A percentile compares a stretch with the other conserved stretches of the same genome.
These are phyloP conservation scores for Astrocystis sublimbata DNA, from an alignment of 495 filamentous ascomycete genomes.

Conservation along the genomic window DNA sequence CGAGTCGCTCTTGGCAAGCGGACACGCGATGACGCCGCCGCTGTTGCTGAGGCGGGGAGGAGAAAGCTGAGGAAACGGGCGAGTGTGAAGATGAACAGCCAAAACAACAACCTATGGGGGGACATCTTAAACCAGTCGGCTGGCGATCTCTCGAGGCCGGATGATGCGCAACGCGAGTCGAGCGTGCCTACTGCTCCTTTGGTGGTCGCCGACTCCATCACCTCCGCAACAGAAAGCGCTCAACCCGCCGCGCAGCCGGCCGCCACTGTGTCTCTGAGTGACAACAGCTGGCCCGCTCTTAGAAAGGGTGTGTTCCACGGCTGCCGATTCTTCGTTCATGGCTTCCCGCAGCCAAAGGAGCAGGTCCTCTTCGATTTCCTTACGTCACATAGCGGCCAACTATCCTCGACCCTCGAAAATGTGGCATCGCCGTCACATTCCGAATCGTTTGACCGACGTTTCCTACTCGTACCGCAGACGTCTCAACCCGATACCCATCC, in stretches of 20 bases:
- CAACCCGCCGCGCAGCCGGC: conserved; percentile 17
- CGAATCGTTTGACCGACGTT: conserved; percentile 33
- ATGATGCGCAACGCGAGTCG: conserved; percentile 3
- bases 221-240: conserved; percentile 3
- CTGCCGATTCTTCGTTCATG: conserved; percentile 63
- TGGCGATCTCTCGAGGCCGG: conserved; percentile 20
- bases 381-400: conserved; percentile 45
- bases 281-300: conserved; percentile 13
- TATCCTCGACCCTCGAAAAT: conserved; percentile 47
- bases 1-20: conserved; percentile 42
- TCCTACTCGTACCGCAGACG: conserved; percentile 53
- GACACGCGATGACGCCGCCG: conserved; percentile 29
- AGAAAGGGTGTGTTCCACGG: conserved; percentile 51
- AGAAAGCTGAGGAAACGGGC: conserved; percentile 78
- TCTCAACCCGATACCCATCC: conserved; percentile 44
- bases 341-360: conserved; percentile 52
- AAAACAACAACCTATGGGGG: conserved; percentile 82
- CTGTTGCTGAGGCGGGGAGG: conserved; percentile 45
- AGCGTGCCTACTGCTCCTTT: conserved; percentile 10
- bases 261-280: conserved; percentile 1
- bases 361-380: conserved; percentile 48
- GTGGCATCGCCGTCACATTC: conserved; percentile 31
- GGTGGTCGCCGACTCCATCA: not conserved
- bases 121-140: conserved; percentile 65
- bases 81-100: conserved; percentile 73